Evolutionary conservation across 441 rosid genomes (phyloP).

Genomic region (Capsella rubella): DNA sequence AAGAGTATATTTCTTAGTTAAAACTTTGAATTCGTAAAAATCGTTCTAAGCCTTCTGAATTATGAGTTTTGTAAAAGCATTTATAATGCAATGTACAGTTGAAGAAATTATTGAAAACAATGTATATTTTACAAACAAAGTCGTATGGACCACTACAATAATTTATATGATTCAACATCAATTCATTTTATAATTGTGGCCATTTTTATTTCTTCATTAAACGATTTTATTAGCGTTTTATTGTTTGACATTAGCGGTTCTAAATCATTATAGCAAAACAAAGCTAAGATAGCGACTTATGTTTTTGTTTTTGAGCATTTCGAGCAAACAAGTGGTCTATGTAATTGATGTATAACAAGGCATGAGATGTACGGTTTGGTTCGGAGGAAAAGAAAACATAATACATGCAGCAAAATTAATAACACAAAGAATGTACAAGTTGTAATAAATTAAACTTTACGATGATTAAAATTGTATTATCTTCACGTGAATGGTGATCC

Average conservation of each 20-base stretch:
- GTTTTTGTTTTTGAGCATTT: slow-evolving; percentile 10
- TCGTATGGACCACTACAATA: slow-evolving; percentile 5
- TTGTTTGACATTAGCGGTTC: slow-evolving; percentile 22
- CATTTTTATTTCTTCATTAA: background rate
- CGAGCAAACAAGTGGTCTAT: slow-evolving; percentile 19
- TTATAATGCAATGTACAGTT: background rate
- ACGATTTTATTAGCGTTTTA: background rate
- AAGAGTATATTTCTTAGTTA: too few species aligned
- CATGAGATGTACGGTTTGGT: slow-evolving; percentile 13
- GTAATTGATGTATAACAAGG: slow-evolving; percentile 12
- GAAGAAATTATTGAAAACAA: background rate
- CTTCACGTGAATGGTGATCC: slow-evolving; percentile 29
- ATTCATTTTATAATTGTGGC: background rate
- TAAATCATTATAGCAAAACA: slow-evolving; percentile 12
- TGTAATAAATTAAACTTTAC: background rate
- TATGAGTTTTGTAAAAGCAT: background rate
- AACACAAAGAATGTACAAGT: background rate
- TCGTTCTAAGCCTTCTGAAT: too few species aligned
- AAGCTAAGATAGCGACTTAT: slow-evolving; percentile 2
- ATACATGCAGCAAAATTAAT: background rate
- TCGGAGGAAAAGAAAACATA: background rate
- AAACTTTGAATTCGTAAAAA: too few species aligned
- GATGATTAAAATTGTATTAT: background rate
- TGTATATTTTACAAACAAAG: background rate
- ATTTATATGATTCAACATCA: background rate